phyloP scores from a whole-genome alignment of 164 flowering plant species.

The Nymphaea colorata region DNA sequence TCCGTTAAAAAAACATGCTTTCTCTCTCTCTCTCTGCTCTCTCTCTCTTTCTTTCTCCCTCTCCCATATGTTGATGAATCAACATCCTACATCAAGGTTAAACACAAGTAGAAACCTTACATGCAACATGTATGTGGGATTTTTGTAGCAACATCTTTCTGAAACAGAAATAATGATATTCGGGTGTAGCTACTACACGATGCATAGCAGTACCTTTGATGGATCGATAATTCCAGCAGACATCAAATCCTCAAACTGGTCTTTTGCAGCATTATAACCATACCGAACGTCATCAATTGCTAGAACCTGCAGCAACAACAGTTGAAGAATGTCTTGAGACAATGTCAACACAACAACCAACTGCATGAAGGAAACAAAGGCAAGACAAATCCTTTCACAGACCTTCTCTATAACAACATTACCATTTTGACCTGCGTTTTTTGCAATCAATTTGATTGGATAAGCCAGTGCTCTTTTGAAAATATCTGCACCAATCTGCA shows the following conservation, averaged over 20 bases:
- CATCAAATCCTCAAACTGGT: slow-evolving; percentile 63
- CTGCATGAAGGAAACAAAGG: background rate
- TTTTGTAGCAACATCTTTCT: no score
- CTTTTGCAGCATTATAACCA: slow-evolving; percentile 82
- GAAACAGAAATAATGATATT: no score
- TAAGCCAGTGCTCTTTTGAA: slow-evolving; percentile 62
- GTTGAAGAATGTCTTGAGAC: no score
- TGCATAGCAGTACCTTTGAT: slow-evolving; percentile 47
- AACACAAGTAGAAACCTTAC: no score
- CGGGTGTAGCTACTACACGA: background rate
- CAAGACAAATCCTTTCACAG: background rate
- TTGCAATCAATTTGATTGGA: slow-evolving; percentile 66
- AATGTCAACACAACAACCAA: no score
- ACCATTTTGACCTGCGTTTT: slow-evolving; percentile 76
- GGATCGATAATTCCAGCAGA: slow-evolving; percentile 79
- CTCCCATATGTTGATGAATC: no score
- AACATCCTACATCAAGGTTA: no score
- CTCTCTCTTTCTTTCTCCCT: no score
- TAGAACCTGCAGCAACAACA: slow-evolving; percentile 35
- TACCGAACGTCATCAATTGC: slow-evolving; percentile 30
- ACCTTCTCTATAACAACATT: slow-evolving; percentile 65
- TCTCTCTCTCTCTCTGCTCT: no score
- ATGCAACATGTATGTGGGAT: no score
- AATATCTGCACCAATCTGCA: slow-evolving; percentile 86
- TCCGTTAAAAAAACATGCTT: no score